Evolutionary conservation across 768 basidiomycete genomes (phyloP), one percentile per base, ranked within the genome.

Genomic region (Glaciozyma martinii): DNA sequence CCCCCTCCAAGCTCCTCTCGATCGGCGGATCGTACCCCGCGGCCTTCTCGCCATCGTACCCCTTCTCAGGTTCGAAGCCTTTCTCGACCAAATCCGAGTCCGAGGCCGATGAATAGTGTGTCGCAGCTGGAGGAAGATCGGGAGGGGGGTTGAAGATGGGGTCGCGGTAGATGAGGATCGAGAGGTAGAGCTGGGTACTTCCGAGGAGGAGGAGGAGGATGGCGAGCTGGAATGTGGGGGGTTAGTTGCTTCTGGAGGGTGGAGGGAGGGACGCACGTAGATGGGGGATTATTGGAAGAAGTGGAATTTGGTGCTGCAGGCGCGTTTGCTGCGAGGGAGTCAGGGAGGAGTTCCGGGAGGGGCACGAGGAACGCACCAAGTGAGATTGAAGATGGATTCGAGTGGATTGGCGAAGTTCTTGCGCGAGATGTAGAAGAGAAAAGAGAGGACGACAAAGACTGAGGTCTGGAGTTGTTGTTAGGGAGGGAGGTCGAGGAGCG

Each of bases 121-220:
- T 9, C 9, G 21, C 3, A 9, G 21, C 47, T 49, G 18, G 47
- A 49, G 23, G 47, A 33, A 19, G 47, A n/a, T 64, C 60, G 60
- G 63, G 67, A 0, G 67, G 67, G 1, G 63, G 56, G 33, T 65
- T 61, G 23, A 68, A 30, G 33, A 68, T 58, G 27, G 63, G 63
- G 56, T 59, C 65, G 8, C 46, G 19, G 60, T 49, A 68, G 8
- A 68, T 43, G 27, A 47, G 27, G 52, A 61, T 12, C 40, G 43
- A 21, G 33, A 68, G 60, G 46, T 37, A 0, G 40, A 68, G 56
- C 42, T 68, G 67, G 19, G 59, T 3, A 19, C 1, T 5, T 56
- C 46, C 63, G 57, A 68, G 56, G 25, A 27, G 1, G 53, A 62
- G 12, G 52, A 60, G 42, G 19, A 27, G 19, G 44, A 47, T 16